Base-by-base conservation (phyloP, 441 rosid genomes). In the Gossypium davidsonii region DNA sequence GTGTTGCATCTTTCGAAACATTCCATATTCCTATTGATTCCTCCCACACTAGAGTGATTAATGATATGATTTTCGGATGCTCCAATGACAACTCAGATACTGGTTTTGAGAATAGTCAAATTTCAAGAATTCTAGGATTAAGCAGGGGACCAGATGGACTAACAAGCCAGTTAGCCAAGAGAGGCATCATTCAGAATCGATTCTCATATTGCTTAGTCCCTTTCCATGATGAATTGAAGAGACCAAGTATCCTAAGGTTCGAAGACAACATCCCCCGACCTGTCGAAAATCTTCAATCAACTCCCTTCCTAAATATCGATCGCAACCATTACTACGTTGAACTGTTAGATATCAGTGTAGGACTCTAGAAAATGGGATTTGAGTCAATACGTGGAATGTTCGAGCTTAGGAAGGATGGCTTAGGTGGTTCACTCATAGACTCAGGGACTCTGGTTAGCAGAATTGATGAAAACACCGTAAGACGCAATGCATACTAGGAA, bases 121-220 rank as follows among this genome's bases (percentile, higher is more conserved):
- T 58, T 56, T 66, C 59, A 0, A 60, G 77, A n/a, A 66, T 67
- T 28, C 11, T 74, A 3, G 73, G 73, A 46, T 25, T 67, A 26
- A 46, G 15, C 51, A 11, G 9, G 14, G 4, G 56, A 2, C 59
- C 51, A 0, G 17, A 44, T 17, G 58, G 73, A 26, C 48, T 67
- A 48, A 0, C 4, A 1, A 56, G 1, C 48, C 77, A 58, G 23
- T 18, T 65, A 4, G 63, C 39, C 59, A 15, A 25, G 1, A 8
- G 7, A n/a, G 2, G 12, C n/a, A 26, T 65, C 34, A 26, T 18
- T 14, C 2, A 17, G 1, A 12, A 25, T 7, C 15, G 49, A 25
- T 74, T 74, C 58, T 74, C 77, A 2, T 74, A 74, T 28, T 74
- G 67, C 23, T 10, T 74, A 9, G 28, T 7, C 20, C 73, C 77